Evolutionary conservation across 2,329 filamentous ascomycete species (phyloP).

Genomic region (Chaetothyriales sp.): DNA sequence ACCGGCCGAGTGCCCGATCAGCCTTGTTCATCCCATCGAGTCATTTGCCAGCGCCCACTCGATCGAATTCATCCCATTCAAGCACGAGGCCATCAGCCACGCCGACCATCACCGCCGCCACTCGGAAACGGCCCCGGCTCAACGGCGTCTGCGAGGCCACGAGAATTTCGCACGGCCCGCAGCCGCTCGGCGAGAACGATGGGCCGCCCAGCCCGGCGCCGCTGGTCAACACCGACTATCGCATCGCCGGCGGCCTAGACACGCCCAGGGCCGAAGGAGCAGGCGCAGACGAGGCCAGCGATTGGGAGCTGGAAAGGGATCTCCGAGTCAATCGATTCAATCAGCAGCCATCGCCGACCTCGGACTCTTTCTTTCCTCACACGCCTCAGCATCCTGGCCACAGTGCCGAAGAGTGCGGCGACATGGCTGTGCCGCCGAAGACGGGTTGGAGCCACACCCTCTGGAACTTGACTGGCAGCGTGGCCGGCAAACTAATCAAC

Average conservation of each 20-base stretch:
- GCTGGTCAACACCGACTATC: slow-evolving; percentile 28
- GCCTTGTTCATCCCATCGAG: not conserved
- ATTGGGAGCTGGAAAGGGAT: slow-evolving; percentile 24
- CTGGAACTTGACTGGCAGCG: slow-evolving; percentile 28
- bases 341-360: slow-evolving; percentile 17
- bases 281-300: slow-evolving; percentile 13
- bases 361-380: slow-evolving; percentile 6
- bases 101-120: not conserved
- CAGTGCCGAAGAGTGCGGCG: not conserved
- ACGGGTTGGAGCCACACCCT: slow-evolving; percentile 29
- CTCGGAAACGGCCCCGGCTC: not conserved
- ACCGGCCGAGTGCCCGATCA: not conserved
- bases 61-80: not conserved
- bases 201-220: slow-evolving; percentile 23
- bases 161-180: not conserved
- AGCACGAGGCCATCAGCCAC: not conserved
- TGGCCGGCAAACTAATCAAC: slow-evolving; percentile 62
- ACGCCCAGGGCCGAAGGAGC: slow-evolving; percentile 18
- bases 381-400: not conserved
- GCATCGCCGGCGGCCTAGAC: slow-evolving; percentile 24
- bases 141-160: not conserved
- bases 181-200: not conserved
- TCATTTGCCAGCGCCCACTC: not conserved
- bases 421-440: not conserved
- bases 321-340: slow-evolving; percentile 32